These are phyloP conservation scores for Dryadomyces quercus-mongolicae DNA, from an alignment of 2,329 filamentous ascomycete species.

Conservation along the genomic window DNA sequence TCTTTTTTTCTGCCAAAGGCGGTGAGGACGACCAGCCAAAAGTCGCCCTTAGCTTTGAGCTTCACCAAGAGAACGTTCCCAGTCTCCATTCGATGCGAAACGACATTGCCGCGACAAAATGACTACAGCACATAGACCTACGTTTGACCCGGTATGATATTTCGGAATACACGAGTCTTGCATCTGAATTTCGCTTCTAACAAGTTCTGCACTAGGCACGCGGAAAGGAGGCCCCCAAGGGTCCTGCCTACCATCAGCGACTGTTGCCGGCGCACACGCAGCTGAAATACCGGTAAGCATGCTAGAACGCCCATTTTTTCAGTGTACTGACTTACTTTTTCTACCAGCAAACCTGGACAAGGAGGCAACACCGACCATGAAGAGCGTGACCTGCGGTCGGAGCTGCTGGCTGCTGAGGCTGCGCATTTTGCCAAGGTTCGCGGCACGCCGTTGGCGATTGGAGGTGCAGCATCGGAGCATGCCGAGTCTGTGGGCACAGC, in stretches of 20 bases:
- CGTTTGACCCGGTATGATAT: constrained; percentile 73
- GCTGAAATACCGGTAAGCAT: constrained; percentile 64
- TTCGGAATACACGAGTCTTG: too few relatives aligned
- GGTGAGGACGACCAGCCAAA: constrained; percentile 11
- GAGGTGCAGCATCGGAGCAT: constrained; percentile 10
- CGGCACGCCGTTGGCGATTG: constrained; percentile 33
- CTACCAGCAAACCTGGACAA: constrained; percentile 63
- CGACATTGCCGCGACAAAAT: constrained; percentile 25
- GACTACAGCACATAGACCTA: constrained; percentile 70
- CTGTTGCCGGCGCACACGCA: constrained; percentile 87
- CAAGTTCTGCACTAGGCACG: constrained; percentile 48
- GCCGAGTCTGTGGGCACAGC: constrained; percentile 10
- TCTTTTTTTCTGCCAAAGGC: constrained; percentile 15
- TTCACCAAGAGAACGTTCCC: neutral
- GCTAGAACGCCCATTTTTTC: neutral
- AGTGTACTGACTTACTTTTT: constrained; percentile 10
- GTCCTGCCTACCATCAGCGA: constrained; percentile 90
- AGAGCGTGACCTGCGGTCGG: constrained; percentile 62
- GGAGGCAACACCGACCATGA: constrained; percentile 64
- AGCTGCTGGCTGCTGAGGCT: constrained; percentile 80
- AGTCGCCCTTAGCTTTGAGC: neutral
- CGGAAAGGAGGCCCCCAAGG: constrained; percentile 89
- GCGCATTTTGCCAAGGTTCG: constrained; percentile 79
- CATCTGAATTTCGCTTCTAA: neutral
- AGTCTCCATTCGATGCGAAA: neutral